These are phyloP conservation scores for Berberis thunbergii DNA, from an alignment of 164 flowering plant genomes.

Conservation along the genomic window DNA sequence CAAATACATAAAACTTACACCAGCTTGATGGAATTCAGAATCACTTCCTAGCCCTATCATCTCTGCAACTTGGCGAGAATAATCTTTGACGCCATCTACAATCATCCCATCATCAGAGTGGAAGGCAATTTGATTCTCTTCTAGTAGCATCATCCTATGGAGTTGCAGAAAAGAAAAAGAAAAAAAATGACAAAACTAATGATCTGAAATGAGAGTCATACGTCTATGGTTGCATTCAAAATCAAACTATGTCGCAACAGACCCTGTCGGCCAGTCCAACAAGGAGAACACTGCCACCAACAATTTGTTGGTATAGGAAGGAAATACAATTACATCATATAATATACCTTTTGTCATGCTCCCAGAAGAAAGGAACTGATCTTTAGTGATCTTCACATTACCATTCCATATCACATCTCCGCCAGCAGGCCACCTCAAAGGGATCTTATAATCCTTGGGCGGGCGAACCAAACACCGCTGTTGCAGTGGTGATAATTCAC, in stretches of 20 bases:
- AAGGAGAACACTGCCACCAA: too few species aligned
- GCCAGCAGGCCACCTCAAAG: conserved; percentile 89
- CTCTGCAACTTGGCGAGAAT: conserved; percentile 88
- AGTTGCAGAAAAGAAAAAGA: not conserved
- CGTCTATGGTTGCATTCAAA: too few species aligned
- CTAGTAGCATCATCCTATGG: conserved; percentile 80
- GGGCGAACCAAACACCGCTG: conserved; percentile 68
- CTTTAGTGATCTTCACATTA: conserved; percentile 87
- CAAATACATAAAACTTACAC: conserved; percentile 42
- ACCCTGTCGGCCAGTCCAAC: too few species aligned
- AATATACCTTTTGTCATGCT: conserved; percentile 84
- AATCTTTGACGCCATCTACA: conserved; percentile 85
- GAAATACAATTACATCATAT: too few species aligned
- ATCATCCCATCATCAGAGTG: conserved; percentile 80
- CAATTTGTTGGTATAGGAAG: too few species aligned
- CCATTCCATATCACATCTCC: conserved; percentile 91
- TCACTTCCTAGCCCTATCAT: conserved; percentile 88
- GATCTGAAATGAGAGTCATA: not conserved
- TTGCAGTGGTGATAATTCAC: conserved; percentile 44
- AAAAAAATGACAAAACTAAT: not conserved
- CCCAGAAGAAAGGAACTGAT: conserved; percentile 90
- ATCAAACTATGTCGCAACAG: too few species aligned
- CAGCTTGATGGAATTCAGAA: conserved; percentile 71
- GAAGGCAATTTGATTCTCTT: conserved; percentile 94
- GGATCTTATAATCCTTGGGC: conserved; percentile 88